phyloP scores from a whole-genome alignment of 2,329 filamentous ascomycete genomes.

The Ceratocystis colombiana region DNA sequence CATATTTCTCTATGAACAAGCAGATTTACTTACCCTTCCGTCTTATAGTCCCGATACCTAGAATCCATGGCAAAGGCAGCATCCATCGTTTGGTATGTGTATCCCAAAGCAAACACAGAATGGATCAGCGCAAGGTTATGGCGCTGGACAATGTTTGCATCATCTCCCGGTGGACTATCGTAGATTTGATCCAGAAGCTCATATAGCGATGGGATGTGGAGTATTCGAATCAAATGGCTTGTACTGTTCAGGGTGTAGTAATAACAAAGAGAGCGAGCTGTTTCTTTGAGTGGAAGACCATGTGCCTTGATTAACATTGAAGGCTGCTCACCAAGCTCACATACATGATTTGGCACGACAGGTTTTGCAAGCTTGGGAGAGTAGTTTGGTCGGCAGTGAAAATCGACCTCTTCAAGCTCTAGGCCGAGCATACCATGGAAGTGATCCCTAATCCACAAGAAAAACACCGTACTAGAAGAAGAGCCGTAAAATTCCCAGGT shows the following conservation, averaged over 20 bases:
- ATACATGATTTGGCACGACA: constrained; percentile 35
- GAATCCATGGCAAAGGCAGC: constrained; percentile 41
- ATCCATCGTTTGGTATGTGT: constrained; percentile 55
- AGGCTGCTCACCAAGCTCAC: constrained; percentile 49
- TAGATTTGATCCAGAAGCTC: constrained; percentile 68
- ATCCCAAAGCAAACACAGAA: constrained; percentile 60
- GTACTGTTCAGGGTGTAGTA: constrained; percentile 49
- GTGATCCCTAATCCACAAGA: constrained; percentile 76
- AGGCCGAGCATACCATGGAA: constrained; percentile 63
- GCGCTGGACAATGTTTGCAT: constrained; percentile 28
- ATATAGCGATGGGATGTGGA: constrained; percentile 76
- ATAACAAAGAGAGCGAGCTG: constrained; percentile 44
- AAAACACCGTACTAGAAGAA: constrained; percentile 83
- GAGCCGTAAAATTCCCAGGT: constrained; percentile 93
- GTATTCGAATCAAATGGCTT: constrained; percentile 54
- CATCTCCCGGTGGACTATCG: constrained; percentile 56
- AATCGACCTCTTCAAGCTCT: background rate
- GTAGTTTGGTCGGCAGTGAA: background rate
- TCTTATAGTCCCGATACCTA: constrained; percentile 43
- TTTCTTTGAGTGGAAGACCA: constrained; percentile 58
- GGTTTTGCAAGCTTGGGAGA: constrained; percentile 43
- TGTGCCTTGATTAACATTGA: constrained; percentile 39
- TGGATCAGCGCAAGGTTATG: constrained; percentile 62
- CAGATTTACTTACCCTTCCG: constrained; percentile 44
- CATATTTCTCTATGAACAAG: background rate